Base-by-base conservation (phyloP, 176 grass and related monocot species). In the Saccharum officinarum region DNA sequence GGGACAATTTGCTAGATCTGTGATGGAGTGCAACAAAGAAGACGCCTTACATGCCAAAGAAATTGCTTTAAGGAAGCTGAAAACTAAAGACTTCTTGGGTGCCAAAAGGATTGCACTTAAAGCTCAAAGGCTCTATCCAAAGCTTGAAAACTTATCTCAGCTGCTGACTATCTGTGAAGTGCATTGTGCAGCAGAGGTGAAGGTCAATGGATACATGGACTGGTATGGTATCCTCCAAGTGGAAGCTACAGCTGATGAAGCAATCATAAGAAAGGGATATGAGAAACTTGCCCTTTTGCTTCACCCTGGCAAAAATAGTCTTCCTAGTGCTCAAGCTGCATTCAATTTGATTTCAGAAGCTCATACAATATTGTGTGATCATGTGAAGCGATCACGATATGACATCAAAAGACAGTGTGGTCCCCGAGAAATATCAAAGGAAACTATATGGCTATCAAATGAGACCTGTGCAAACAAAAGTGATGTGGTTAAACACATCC, bases 201-300 rank as follows among this genome's bases (percentile, higher is more conserved):
- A 75, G 72, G 28, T 72, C 60, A 87, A 84, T 67, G 88, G 71
- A 73, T 60, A 69, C 50, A 74, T 77, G 40, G 88, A 93, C 41
- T 96, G 91, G 91, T 93, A 96, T 81, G 63, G 77, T 22, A 89
- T 96, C 77, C 87, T 96, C 23, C 77, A 86, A 87, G 77, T 96
- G 38, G 88, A 85, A 18, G 47, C 84, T 31, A 67, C 47, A 69
- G 82, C 84, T 71, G 86, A 96, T 61, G 86, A 92, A 49, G 67
- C 57, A 23, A 20, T 75, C 67, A 93, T 93, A 26, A 91, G 69
- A 86, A 93, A 85, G 41, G 86, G 93, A 68, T 91, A 85, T 75
- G 79, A 82, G 15, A 96, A 93, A 54, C 88, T 96, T 79, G 81
- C 88, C 13, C 23, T 87, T 73, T 81, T 84, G 67, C 86, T 96